Evolutionary conservation across 306 rosid genomes (phyloP), one percentile per base, ranked within the genome.

Genomic region (Psophocarpus tetragonolobus): DNA sequence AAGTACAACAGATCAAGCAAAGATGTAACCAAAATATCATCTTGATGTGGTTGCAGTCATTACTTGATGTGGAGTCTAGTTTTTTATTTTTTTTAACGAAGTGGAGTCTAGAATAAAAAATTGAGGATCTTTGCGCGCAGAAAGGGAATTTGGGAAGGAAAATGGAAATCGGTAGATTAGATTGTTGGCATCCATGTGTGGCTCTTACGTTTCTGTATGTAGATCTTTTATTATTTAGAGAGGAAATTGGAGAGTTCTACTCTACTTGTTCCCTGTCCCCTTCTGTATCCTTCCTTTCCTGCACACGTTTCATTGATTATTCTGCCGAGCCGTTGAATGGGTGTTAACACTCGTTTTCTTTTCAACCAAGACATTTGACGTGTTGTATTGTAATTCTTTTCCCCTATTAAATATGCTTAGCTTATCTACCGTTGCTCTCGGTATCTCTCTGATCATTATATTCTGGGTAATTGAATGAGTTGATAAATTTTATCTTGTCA

Each of bases 1-100:
- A 91, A 87, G 62, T 91, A 87, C 86, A 91, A 91, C 80, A 84
- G 97, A 69, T 86, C 97, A 70, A 71, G 85, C 91, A 83, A 76
- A 79, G 84, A 85, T 47, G 74, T 88, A 50, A 17, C 81, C 15
- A 80, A 77, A 48, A 12, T 75, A 8, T 50, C 89, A 56, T 84
- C 79, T 8, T 38, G 60, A 50, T 23, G 24, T 39, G 57, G 72
- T 74, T 60, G 76, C 29, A 44, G 79, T 26, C 36, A 70, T 74
- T 53, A 30, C 45, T 63, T 63, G n/a, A n/a, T n/a, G 65, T 68
- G 81, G 35, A 58, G 74, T 50, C 71, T n/a, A n/a, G n/a, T n/a
- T n/a, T n/a, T n/a, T n/a, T n/a, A n/a, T n/a, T n/a, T n/a, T n/a
- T n/a, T n/a, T n/a, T n/a, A n/a, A n/a, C n/a, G n/a, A n/a, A n/a